A percentile compares a stretch with the other conserved stretches of the same genome.
phyloP scores from a whole-genome alignment of 345 rosid genomes.

The Eucalyptus curtisii region DNA sequence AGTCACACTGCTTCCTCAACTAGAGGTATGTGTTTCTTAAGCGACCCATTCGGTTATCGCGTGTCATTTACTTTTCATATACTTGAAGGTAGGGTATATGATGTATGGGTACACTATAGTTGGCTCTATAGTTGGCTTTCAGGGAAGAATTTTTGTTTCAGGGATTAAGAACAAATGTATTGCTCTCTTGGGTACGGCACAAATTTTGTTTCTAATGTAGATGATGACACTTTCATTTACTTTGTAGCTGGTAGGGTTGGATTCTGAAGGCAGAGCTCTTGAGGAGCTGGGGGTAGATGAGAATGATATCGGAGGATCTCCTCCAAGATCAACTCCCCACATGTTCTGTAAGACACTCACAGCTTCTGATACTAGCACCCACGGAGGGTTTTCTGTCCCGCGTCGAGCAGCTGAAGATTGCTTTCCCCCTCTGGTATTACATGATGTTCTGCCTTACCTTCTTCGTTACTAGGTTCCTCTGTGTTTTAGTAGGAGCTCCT shows the following conservation, averaged over 20 bases:
- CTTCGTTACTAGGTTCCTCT: background rate
- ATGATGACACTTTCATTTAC: background rate
- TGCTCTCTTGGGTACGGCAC: background rate
- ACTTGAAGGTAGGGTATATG: background rate
- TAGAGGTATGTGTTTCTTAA: conserved; percentile 32
- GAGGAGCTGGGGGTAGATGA: conserved; percentile 37
- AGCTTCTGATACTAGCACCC: conserved; percentile 92
- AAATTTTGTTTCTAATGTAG: background rate
- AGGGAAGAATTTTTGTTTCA: background rate
- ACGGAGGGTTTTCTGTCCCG: conserved; percentile 92
- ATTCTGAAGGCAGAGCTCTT: conserved; percentile 38
- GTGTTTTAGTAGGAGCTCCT: background rate
- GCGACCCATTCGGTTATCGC: background rate
- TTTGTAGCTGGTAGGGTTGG: conserved; percentile 36
- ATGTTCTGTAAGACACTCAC: conserved; percentile 90
- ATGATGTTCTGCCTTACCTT: background rate
- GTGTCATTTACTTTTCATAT: background rate
- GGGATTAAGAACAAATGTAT: background rate
- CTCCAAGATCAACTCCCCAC: conserved; percentile 55
- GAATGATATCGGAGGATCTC: conserved; percentile 39
- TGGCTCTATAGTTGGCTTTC: background rate
- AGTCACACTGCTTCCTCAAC: conserved; percentile 60
- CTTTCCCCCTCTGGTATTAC: conserved; percentile 61
- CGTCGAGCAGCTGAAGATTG: conserved; percentile 93
- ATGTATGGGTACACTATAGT: background rate